Evolutionary conservation across 2,329 filamentous ascomycete genomes (phyloP).

Genomic region (Fusarium sp.): DNA sequence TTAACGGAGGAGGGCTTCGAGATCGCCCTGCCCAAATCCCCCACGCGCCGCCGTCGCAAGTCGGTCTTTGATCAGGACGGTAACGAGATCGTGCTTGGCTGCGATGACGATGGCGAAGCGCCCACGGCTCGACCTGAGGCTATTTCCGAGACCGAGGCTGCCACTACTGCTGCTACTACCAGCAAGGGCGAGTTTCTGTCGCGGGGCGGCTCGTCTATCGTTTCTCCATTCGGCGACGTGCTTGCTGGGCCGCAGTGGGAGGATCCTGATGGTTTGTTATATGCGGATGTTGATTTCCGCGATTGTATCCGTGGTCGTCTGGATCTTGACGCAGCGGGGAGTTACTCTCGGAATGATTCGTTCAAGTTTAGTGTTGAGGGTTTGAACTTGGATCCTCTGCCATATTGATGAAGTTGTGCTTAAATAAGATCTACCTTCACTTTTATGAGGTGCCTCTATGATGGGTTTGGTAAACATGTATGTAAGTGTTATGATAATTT

Average conservation of each 20-base stretch:
- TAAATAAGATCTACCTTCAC: too few species aligned
- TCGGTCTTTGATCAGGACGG: slow-evolving; percentile 66
- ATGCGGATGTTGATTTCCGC: slow-evolving; percentile 84
- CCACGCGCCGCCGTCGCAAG: slow-evolving; percentile 50
- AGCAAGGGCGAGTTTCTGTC: slow-evolving; percentile 66
- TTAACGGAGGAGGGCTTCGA: slow-evolving; percentile 63
- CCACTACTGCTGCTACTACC: background rate
- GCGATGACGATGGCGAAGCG: slow-evolving; percentile 46
- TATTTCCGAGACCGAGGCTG: background rate
- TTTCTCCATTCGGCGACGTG: slow-evolving; percentile 83
- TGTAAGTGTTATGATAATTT: too few species aligned
- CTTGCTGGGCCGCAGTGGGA: slow-evolving; percentile 88
- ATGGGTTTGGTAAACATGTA: too few species aligned
- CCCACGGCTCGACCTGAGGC: slow-evolving; percentile 22
- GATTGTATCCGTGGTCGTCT: slow-evolving; percentile 86
- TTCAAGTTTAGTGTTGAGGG: slow-evolving; percentile 73
- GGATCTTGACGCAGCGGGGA: slow-evolving; percentile 87
- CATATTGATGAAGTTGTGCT: slow-evolving; percentile 57
- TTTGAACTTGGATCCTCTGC: slow-evolving; percentile 68
- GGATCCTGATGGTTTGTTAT: slow-evolving; percentile 75
- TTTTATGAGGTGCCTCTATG: too few species aligned
- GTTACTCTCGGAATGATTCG: slow-evolving; percentile 80
- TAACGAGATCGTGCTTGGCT: slow-evolving; percentile 66
- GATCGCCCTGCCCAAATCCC: slow-evolving; percentile 58
- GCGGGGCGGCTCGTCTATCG: slow-evolving; percentile 85